Conservation (phyloP, 2,329 filamentous ascomycete species). For the Sporothrix variecibatus region DNA sequence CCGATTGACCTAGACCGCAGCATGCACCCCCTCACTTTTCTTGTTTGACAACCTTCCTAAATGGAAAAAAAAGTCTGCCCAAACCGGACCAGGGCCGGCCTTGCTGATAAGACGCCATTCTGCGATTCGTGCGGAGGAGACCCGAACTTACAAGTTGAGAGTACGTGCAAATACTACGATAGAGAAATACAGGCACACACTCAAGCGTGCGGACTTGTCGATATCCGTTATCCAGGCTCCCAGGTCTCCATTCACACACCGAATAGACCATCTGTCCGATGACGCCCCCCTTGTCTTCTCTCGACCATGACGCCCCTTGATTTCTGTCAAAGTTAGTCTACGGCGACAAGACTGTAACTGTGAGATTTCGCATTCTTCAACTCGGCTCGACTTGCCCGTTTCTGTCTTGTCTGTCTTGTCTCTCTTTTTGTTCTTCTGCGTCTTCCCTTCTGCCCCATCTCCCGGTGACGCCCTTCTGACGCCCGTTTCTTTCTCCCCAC, state of each 20-base stretch:
- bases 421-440: background rate
- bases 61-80: background rate
- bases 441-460: too few species aligned
- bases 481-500: background rate
- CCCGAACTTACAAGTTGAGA: background rate
- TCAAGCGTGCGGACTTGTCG: background rate
- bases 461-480: slow-evolving; percentile 12
- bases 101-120: background rate
- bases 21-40: background rate
- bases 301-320: background rate
- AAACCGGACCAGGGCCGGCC: background rate
- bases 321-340: background rate
- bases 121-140: slow-evolving; percentile 3
- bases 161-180: background rate
- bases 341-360: too few species aligned
- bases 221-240: background rate
- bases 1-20: background rate
- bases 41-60: slow-evolving; percentile 13
- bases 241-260: background rate
- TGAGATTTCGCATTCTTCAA: background rate
- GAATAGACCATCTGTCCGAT: background rate
- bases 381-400: slow-evolving; percentile 6
- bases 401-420: background rate
- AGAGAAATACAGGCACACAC: background rate
- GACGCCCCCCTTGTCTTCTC: background rate